Evolutionary conservation across 1,284 basidiomycete species (phyloP).

Genomic region (Omphalotus olearius): DNA sequence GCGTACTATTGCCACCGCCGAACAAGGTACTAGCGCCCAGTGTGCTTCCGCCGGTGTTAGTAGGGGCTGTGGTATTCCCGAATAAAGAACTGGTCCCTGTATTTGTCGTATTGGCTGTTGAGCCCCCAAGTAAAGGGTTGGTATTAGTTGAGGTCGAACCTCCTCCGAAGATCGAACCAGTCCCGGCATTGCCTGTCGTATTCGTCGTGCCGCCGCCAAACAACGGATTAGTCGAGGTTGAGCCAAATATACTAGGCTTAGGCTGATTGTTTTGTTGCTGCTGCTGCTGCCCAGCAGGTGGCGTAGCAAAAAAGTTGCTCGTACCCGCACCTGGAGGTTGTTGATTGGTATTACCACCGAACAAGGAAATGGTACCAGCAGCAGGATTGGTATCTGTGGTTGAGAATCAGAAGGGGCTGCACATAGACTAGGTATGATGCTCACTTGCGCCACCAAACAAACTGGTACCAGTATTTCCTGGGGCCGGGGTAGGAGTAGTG

Average conservation of each 20-base stretch:
- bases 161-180: conserved; percentile 19
- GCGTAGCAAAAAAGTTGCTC: conserved; percentile 13
- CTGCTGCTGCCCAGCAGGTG: conserved; percentile 13
- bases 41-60: conserved; percentile 17
- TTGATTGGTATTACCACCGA: conserved; percentile 4
- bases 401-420: background rate
- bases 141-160: conserved; percentile 3
- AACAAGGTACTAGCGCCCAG: conserved; percentile 25
- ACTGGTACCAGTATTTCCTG: conserved; percentile 19
- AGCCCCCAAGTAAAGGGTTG: conserved; percentile 17
- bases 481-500: conserved; percentile 17
- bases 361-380: conserved; percentile 4
- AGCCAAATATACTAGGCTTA: conserved; percentile 14
- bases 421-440: background rate
- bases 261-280: conserved; percentile 13
- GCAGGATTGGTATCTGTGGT: conserved; percentile 1
- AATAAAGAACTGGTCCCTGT: conserved; percentile 14
- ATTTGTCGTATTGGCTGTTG: conserved; percentile 4
- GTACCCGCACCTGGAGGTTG: conserved; percentile 6
- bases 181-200: conserved; percentile 15
- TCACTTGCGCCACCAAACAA: conserved; percentile 23
- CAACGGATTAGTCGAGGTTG: conserved; percentile 13
- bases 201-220: conserved; percentile 16
- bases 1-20: conserved; percentile 22
- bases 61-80: conserved; percentile 7